phyloP scores from a whole-genome alignment of 2,329 filamentous ascomycete species.

The Exophiala bonariae region DNA sequence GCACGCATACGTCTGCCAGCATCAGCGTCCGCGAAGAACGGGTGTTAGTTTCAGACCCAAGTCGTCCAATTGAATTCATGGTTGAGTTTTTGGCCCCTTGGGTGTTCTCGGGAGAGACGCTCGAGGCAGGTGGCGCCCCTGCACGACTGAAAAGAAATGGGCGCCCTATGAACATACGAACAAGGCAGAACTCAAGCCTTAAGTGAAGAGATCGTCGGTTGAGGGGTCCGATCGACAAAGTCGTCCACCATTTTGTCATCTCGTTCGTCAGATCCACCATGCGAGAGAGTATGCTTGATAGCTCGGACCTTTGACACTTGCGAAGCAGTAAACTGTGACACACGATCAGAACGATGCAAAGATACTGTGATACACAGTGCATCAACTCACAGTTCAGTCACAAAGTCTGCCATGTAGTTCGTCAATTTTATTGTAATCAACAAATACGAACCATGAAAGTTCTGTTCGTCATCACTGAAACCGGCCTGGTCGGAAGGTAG shows the following conservation, averaged over 20 bases:
- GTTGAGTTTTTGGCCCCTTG: too few species aligned
- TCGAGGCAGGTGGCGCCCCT: background rate
- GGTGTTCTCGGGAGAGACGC: too few species aligned
- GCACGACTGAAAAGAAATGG: conserved; percentile 44
- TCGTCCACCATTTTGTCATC: conserved; percentile 45
- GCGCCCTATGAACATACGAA: conserved; percentile 52
- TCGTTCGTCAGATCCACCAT: conserved; percentile 40
- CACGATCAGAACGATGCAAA: too few species aligned
- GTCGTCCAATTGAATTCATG: too few species aligned
- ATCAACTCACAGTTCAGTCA: conserved; percentile 31
- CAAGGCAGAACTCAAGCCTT: conserved; percentile 47
- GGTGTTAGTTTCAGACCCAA: too few species aligned
- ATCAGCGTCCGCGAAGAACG: conserved; percentile 25
- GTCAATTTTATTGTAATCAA: conserved; percentile 48
- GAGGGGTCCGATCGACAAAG: conserved; percentile 36
- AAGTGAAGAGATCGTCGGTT: conserved; percentile 26
- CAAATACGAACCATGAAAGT: conserved; percentile 37
- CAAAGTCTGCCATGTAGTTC: conserved; percentile 40
- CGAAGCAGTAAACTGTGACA: conserved; percentile 39
- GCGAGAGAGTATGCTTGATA: conserved; percentile 41
- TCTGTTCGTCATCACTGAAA: conserved; percentile 41
- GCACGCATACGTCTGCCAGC: conserved; percentile 54
- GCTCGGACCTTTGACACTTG: conserved; percentile 39
- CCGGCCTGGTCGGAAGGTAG: conserved; percentile 46
- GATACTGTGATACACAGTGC: too few species aligned